These are phyloP conservation scores for Ploettnerulaceae sp. DNA, from an alignment of 2,329 filamentous ascomycete species.

Conservation along the genomic window DNA sequence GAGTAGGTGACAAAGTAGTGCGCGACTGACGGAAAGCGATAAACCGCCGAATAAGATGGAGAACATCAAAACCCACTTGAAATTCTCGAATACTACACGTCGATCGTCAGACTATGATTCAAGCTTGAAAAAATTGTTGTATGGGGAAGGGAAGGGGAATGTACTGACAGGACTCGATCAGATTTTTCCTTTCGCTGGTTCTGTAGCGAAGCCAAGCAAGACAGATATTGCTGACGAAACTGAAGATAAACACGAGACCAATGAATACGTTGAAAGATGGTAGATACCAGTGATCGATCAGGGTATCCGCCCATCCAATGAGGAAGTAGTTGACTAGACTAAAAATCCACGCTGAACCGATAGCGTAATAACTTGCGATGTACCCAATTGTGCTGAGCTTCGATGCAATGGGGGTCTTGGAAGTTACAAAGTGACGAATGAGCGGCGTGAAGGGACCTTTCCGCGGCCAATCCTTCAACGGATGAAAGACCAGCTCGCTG, in stretches of 20 bases:
- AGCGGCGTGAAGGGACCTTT: conserved; percentile 74
- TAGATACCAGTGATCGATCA: conserved; percentile 75
- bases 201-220: too few relatives aligned
- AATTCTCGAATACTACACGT: conserved; percentile 45
- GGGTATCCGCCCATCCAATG: conserved; percentile 70
- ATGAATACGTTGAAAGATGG: conserved; percentile 78
- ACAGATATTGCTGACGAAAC: too few relatives aligned
- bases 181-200: too few relatives aligned
- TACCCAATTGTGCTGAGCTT: conserved; percentile 74
- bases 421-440: conserved; percentile 69
- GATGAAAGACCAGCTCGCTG: conserved; percentile 77
- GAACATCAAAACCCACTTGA: conserved; percentile 44
- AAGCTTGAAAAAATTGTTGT: conserved; percentile 15
- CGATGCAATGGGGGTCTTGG: conserved; percentile 67
- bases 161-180: too few relatives aligned
- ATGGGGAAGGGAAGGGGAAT: conserved; percentile 43
- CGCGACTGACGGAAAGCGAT: conserved; percentile 38
- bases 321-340: conserved; percentile 71
- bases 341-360: conserved; percentile 70
- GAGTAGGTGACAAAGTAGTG: conserved; percentile 38
- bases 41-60: conserved; percentile 39
- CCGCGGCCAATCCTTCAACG: conserved; percentile 66
- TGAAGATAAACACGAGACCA: conserved; percentile 74
- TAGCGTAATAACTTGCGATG: conserved; percentile 76
- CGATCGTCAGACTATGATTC: conserved; percentile 28